Conservation (phyloP, 2,329 filamentous ascomycete species). For the Sporothrix humicola region DNA sequence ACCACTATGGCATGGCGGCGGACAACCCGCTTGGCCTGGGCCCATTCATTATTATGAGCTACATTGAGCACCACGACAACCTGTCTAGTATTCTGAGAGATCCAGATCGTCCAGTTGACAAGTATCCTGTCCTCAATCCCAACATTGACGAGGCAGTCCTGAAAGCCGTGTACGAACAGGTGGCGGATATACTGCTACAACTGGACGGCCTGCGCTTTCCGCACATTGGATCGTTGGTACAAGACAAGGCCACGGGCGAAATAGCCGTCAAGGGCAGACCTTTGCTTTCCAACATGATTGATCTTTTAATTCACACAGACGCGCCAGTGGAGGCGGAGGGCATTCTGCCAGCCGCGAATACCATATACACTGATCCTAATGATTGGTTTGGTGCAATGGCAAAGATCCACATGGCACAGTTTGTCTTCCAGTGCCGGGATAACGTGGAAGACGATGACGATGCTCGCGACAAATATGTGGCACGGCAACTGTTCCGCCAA, state of each 20-base stretch:
- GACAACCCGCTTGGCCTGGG: conserved; percentile 46
- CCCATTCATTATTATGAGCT: conserved; percentile 49
- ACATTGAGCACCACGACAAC: conserved; percentile 13
- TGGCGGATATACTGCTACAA: background rate
- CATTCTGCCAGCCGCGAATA: background rate
- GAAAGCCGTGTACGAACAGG: background rate
- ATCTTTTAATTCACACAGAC: background rate
- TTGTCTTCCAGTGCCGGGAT: conserved; percentile 51
- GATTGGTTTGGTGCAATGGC: conserved; percentile 49
- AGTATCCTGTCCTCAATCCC: background rate
- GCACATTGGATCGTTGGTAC: background rate
- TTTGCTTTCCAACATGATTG: background rate
- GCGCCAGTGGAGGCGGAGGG: background rate
- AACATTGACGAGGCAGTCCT: background rate
- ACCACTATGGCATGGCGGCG: conserved; percentile 42
- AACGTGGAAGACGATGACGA: conserved; percentile 47
- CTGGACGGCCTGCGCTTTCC: background rate
- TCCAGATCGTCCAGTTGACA: background rate
- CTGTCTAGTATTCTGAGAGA: background rate
- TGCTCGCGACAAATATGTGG: conserved; percentile 51
- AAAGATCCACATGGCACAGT: conserved; percentile 49
- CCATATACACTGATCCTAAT: conserved; percentile 39
- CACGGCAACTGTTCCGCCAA: conserved; percentile 50
- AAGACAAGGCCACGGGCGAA: background rate
- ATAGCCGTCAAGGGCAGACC: background rate